phyloP scores from a whole-genome alignment of 179 eudicot genomes.

The Camellia oleifera region DNA sequence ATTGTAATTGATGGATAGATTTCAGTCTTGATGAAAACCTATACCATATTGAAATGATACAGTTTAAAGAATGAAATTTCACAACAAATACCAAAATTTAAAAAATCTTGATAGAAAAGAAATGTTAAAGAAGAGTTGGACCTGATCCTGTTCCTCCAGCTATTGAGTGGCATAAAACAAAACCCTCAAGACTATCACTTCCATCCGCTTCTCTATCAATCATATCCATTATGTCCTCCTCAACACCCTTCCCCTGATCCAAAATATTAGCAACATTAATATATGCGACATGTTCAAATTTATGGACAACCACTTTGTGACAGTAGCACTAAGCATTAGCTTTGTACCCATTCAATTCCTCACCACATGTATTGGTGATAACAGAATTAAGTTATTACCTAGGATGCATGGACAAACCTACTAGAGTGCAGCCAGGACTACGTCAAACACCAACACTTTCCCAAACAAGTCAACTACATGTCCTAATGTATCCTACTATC shows the following conservation, averaged over 20 bases:
- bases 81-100: neutral
- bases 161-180: slow-evolving; percentile 96
- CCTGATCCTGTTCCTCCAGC: slow-evolving; percentile 99
- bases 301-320: neutral
- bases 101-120: neutral
- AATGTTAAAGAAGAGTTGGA: slow-evolving; percentile 19
- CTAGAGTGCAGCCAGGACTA: no score
- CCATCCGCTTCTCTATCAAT: slow-evolving; percentile 99
- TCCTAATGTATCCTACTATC: no score
- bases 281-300: neutral
- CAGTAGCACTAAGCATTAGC: neutral
- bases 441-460: no score
- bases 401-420: no score
- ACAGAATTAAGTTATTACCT: neutral
- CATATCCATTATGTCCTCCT: slow-evolving; percentile 99
- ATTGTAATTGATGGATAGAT: neutral
- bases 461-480: no score
- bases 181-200: slow-evolving; percentile 99
- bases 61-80: neutral
- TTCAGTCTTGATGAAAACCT: neutral
- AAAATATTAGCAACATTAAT: slow-evolving; percentile 12
- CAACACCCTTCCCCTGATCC: slow-evolving; percentile 73
- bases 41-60: neutral
- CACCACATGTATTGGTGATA: neutral
- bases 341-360: no score